These are phyloP conservation scores for Fusarium coffeatum DNA, from an alignment of 2,329 filamentous ascomycete genomes.

Conservation along the genomic window DNA sequence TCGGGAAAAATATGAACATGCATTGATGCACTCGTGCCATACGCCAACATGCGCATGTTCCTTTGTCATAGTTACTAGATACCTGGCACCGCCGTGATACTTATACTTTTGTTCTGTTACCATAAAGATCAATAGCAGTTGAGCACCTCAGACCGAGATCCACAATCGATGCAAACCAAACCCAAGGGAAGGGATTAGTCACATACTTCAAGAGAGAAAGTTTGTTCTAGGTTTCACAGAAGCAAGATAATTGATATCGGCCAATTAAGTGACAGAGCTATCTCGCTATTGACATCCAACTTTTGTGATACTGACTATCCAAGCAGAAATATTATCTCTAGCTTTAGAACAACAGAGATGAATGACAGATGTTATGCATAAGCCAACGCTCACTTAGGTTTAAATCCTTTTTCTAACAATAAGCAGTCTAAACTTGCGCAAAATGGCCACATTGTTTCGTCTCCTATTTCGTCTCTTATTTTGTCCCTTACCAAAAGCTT, in stretches of 20 bases:
- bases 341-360: neutral
- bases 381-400: neutral
- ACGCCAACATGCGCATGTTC: slow-evolving; percentile 25
- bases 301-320: neutral
- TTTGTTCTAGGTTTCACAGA: neutral
- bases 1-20: slow-evolving; percentile 51
- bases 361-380: neutral
- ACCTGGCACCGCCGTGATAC: neutral
- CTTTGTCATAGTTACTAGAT: neutral
- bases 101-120: neutral
- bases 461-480: no score
- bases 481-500: neutral
- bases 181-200: neutral
- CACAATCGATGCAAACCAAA: neutral
- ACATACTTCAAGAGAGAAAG: neutral
- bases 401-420: neutral
- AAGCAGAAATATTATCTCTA: neutral
- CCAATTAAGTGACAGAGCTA: neutral
- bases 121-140: neutral
- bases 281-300: neutral
- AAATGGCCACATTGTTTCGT: neutral
- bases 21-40: slow-evolving; percentile 48
- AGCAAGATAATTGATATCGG: neutral
- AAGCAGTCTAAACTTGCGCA: neutral
- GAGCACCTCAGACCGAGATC: neutral